Conservation (phyloP, 768 basidiomycete species). For the Amanita phalloides region DNA sequence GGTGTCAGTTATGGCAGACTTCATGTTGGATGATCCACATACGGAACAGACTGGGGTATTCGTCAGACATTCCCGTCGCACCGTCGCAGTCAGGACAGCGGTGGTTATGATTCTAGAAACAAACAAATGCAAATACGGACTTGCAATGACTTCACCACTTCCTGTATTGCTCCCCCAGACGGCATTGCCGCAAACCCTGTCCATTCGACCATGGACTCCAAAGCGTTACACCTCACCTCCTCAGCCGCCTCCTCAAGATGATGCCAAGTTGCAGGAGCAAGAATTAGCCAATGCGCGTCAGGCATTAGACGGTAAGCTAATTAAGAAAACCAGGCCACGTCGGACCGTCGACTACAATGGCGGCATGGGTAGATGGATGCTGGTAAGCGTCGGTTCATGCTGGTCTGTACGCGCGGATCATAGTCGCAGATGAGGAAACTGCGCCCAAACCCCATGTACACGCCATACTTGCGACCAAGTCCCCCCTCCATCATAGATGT, state of each 20-base stretch:
- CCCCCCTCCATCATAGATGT: slow-evolving; percentile 89
- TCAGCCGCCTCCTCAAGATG: slow-evolving; percentile 69
- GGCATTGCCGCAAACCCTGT: slow-evolving; percentile 22
- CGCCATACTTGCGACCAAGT: slow-evolving; percentile 70
- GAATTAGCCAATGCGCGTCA: slow-evolving; percentile 68
- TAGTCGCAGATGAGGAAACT: slow-evolving; percentile 54
- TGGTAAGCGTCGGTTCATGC: slow-evolving; percentile 40
- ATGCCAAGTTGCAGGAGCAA: slow-evolving; percentile 63
- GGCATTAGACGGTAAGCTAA: slow-evolving; percentile 66
- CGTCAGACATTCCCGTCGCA: slow-evolving; percentile 48
- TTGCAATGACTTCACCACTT: slow-evolving; percentile 14
- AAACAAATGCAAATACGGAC: not conserved
- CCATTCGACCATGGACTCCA: slow-evolving; percentile 65
- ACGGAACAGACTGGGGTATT: slow-evolving; percentile 84
- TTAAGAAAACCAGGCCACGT: slow-evolving; percentile 87
- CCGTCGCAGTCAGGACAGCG: not conserved
- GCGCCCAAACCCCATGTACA: slow-evolving; percentile 68
- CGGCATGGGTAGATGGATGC: slow-evolving; percentile 72
- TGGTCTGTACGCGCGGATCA: slow-evolving; percentile 1
- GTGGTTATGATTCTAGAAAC: not conserved
- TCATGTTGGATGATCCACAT: slow-evolving; percentile 17
- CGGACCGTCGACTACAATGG: slow-evolving; percentile 95
- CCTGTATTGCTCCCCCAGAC: slow-evolving; percentile 47
- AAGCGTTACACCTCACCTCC: slow-evolving; percentile 60
- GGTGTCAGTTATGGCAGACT: slow-evolving; percentile 7